Conservation (phyloP, 1,284 basidiomycete genomes). For the Wolfiporia cocos region DNA sequence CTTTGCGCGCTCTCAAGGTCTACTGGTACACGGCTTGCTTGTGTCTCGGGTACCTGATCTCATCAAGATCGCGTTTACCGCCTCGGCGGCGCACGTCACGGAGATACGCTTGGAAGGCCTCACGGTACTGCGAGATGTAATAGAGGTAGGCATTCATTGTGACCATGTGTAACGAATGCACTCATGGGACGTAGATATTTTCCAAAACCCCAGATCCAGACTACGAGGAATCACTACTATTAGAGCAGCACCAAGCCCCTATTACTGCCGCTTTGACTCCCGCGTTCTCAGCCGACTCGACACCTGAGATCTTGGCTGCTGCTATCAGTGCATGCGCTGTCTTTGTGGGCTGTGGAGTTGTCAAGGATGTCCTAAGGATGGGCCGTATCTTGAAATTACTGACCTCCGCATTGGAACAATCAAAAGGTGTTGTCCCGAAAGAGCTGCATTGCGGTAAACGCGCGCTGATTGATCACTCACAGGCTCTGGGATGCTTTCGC, state of each 20-base stretch:
- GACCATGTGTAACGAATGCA: neutral
- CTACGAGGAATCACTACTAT: slow-evolving; percentile 82
- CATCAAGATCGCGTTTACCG: slow-evolving; percentile 97
- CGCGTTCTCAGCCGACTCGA: slow-evolving; percentile 91
- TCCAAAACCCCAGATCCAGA: slow-evolving; percentile 86
- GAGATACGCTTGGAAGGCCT: slow-evolving; percentile 95
- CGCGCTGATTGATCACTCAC: slow-evolving; percentile 1
- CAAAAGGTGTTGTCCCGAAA: slow-evolving; percentile 49
- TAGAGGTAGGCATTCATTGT: slow-evolving; percentile 54
- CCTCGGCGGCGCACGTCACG: slow-evolving; percentile 92
- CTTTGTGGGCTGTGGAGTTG: slow-evolving; percentile 94
- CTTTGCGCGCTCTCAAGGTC: slow-evolving; percentile 38
- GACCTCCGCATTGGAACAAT: slow-evolving; percentile 85
- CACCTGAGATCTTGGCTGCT: slow-evolving; percentile 90
- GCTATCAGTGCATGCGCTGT: slow-evolving; percentile 93
- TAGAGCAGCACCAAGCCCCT: slow-evolving; percentile 99
- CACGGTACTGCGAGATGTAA: slow-evolving; percentile 86
- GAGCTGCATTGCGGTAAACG: neutral
- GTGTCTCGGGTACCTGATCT: slow-evolving; percentile 86
- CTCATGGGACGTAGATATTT: slow-evolving; percentile 67
- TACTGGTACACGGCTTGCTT: slow-evolving; percentile 45
- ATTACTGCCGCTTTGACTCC: slow-evolving; percentile 98
- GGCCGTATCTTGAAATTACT: slow-evolving; percentile 91
- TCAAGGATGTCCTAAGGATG: slow-evolving; percentile 88
- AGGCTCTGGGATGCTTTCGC: slow-evolving; percentile 80